Percentiles rank a stretch among this genome's conserved stretches.
Conservation (phyloP, 2,329 filamentous ascomycete genomes). For the Cladosporium colombiae region DNA sequence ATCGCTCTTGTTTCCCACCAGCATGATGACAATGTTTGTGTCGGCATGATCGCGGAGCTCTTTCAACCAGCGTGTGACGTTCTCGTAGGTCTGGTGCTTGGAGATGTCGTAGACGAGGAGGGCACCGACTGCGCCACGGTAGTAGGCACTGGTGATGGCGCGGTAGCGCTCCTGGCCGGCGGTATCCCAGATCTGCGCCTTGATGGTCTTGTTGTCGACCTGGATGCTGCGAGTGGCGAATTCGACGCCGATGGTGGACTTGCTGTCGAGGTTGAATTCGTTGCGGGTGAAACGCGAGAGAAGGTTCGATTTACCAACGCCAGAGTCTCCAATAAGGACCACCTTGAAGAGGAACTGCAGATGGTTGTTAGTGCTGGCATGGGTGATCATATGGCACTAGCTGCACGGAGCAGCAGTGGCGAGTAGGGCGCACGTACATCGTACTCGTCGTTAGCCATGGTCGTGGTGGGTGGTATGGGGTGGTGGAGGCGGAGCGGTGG, state of each 20-base stretch:
- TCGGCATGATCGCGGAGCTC: constrained; percentile 97
- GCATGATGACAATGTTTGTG: constrained; percentile 98
- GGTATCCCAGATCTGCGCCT: constrained; percentile 99
- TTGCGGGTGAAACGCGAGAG: constrained; percentile 99
- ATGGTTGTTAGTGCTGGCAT: constrained; percentile 37
- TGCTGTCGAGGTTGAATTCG: constrained; percentile 99
- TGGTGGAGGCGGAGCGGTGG: constrained; percentile 11
- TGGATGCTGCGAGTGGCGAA: constrained; percentile 98
- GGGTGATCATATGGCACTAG: background rate
- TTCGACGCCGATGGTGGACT: constrained; percentile 99
- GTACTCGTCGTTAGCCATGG: constrained; percentile 99
- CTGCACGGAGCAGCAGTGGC: background rate
- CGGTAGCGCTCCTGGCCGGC: constrained; percentile 98
- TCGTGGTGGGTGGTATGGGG: constrained; percentile 37
- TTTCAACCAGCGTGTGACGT: constrained; percentile 98
- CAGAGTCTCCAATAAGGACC: constrained; percentile 98
- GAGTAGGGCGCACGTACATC: constrained; percentile 69
- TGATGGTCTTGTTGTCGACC: constrained; percentile 99
- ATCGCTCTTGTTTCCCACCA: constrained; percentile 99
- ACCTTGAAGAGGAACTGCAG: constrained; percentile 98
- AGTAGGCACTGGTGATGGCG: constrained; percentile 98
- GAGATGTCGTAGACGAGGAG: constrained; percentile 99
- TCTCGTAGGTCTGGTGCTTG: constrained; percentile 99
- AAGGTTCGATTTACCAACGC: constrained; percentile 99
- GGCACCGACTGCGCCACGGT: constrained; percentile 94